Base-by-base conservation (phyloP, 2,329 filamentous ascomycete species). In the Endocalyx cinctus region DNA sequence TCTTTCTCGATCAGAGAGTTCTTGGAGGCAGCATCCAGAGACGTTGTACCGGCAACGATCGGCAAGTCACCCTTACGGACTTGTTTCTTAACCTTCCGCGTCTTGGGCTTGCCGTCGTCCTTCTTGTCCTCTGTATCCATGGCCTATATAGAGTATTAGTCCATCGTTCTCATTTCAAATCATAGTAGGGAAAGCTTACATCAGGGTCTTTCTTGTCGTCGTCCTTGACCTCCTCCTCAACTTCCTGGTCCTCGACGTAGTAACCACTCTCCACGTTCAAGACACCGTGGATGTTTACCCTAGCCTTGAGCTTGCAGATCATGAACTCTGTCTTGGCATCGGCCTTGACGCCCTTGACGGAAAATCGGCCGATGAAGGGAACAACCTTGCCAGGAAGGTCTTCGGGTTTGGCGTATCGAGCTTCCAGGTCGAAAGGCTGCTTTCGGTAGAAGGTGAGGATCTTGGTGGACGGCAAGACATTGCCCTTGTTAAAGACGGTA, bases 361-460 rank as follows among this genome's bases (percentile, higher is more conserved):
- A 95, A 72, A 98, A 98, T 46, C 87, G 82, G 37, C 92, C 92
- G 50, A 98, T 96, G 85, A 90, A 97, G 29, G 92, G 86, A 60
- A 87, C 87, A 42, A 83, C 74, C 74, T 90, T 94, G 54, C 89
- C 88, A 13, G 92, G 92, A 7, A 98, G 79, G 34, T 74, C 66
- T 28, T 94, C 87, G 14, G 89, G 85, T 56, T 90, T 85, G 45
- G 85, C 82, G 59, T 98, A 98, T 52, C 85, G 83, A 40, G 92
- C 92, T 71, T 98, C 92, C 33, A 98, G 76, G 58, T 96, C 89
- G 62, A 97, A 98, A 29, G 88, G 77, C 67, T 97, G 87, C 73
- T 97, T 97, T 51, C 92, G 84, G 76, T 97, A 98, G 72, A 98
- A 98, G 25, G 92, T 98, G 34, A 98, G 80, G 48, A 98, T 97